Conservation (phyloP, 768 basidiomycete genomes). For the Boletus sp. region DNA sequence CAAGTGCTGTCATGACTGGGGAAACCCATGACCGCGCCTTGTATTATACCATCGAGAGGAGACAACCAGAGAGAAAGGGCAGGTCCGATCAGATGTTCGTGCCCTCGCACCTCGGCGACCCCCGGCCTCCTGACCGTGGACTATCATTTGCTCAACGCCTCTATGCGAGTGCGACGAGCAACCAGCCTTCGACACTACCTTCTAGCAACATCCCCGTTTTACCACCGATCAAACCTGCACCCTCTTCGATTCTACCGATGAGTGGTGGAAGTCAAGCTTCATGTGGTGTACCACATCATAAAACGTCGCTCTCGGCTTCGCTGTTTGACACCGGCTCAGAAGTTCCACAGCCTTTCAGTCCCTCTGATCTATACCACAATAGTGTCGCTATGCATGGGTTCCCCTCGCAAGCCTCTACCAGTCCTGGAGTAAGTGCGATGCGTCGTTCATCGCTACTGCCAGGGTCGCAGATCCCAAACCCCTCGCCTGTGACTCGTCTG, state of each 20-base stretch:
- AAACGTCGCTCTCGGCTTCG: slow-evolving; percentile 4
- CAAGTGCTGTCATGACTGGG: slow-evolving; percentile 9
- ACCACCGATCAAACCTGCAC: neutral
- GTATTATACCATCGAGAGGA: slow-evolving; percentile 20
- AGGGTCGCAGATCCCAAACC: neutral
- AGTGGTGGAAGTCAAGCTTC: neutral
- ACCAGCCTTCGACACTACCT: slow-evolving; percentile 9
- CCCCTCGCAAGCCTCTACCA: neutral
- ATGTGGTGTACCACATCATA: neutral
- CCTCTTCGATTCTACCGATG: neutral
- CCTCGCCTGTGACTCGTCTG: neutral
- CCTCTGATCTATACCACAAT: slow-evolving; percentile 19
- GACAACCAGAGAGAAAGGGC: slow-evolving; percentile 4
- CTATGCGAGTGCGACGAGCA: slow-evolving; percentile 40
- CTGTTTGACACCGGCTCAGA: neutral
- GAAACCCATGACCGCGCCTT: slow-evolving; percentile 9
- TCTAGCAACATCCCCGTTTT: slow-evolving; percentile 3
- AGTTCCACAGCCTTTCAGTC: slow-evolving; percentile 1
- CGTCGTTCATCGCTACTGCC: slow-evolving; percentile 4
- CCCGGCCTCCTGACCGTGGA: slow-evolving; percentile 14
- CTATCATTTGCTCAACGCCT: slow-evolving; percentile 41
- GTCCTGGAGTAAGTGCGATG: neutral
- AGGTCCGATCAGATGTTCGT: neutral
- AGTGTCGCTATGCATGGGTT: slow-evolving; percentile 10
- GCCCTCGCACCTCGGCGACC: neutral